phyloP scores from a whole-genome alignment of 352 stramenopile genomes.

The Lagenidium sp. region DNA sequence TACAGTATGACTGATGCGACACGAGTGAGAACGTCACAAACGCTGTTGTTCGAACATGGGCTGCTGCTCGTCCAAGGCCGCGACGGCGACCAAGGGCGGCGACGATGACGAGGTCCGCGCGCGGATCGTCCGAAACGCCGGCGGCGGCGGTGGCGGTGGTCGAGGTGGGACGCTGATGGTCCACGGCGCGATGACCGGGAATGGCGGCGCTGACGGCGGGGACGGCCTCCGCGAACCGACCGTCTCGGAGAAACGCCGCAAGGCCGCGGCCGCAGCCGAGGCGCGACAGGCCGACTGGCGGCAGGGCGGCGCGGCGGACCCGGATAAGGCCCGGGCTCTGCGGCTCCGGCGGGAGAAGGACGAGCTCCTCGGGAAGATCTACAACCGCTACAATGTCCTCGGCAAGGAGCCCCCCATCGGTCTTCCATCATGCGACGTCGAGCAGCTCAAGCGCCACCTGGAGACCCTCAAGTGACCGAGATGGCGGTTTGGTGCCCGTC shows the following conservation, averaged over 20 bases:
- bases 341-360: constrained; percentile 71
- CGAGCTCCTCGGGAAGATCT: constrained; percentile 74
- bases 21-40: not conserved
- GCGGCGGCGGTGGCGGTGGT: constrained; percentile 2
- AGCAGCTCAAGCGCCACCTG: constrained; percentile 72
- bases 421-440: constrained; percentile 62
- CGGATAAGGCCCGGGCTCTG: constrained; percentile 55
- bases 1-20: constrained; percentile 1
- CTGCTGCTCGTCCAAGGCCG: constrained; percentile 59
- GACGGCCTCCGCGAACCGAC: constrained; percentile 25
- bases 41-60: constrained; percentile 29
- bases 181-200: not conserved
- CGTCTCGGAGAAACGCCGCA: constrained; percentile 51
- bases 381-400: constrained; percentile 66
- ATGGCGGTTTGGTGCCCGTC: not conserved
- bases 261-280: constrained; percentile 58
- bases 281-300: constrained; percentile 59
- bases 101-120: constrained; percentile 5
- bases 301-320: constrained; percentile 54
- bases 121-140: constrained; percentile 4
- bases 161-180: too few relatives aligned
- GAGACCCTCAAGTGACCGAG: constrained; percentile 33
- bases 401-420: constrained; percentile 76
- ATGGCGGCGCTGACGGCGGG: not conserved
- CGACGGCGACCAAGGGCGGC: constrained; percentile 20